Evolutionary conservation across 257 asterid genomes (phyloP), one percentile per base, ranked within the genome.

Genomic region (Oldenlandia corymbosa): DNA sequence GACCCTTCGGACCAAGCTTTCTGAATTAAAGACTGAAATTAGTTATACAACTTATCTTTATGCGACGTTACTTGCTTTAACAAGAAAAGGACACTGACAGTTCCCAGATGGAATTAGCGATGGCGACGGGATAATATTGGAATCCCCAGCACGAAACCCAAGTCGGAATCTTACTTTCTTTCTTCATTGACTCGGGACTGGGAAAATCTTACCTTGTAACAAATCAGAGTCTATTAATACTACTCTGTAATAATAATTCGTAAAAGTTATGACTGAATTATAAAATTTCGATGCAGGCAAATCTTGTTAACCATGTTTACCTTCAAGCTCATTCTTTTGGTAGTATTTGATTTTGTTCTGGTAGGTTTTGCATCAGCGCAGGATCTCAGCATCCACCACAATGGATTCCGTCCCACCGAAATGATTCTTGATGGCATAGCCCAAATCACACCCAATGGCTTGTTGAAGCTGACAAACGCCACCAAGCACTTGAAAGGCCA

Each of bases 361-460:
- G 26, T 76, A 41, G 32, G 56, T 27, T 7, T 34, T 26, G 59
- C 62, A 58, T 31, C 59, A 21, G 65, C 78, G 5, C 31, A 60
- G 47, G 62, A 50, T 71, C 30, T 58, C 26, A 68, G 54, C 20
- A 79, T 86, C 76, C 59, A 61, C 67, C 78, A 58, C 80, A 78
- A 76, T 65, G 91, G 91, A 11, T 84, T 84, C 68, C 60, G 32
- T 37, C 50, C 79, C 30, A 61, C 73, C 0, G 73, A 72, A 41
- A 37, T 86, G 24, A 76, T 65, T 61, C 79, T 86, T 24, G 85
- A 86, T 42, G 91, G 91, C 73, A 20, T 82, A 13, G 87, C 95
- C 2, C n/a, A 37, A 14, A 20, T 86, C 69, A 65, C 67, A 0
- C 39, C 76, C 7, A 68, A 77, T 45, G 88, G 85, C n/a, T 75